Evolutionary conservation across 208 protist genomes (phyloP).

Genomic region (Spongospora subterranea): DNA sequence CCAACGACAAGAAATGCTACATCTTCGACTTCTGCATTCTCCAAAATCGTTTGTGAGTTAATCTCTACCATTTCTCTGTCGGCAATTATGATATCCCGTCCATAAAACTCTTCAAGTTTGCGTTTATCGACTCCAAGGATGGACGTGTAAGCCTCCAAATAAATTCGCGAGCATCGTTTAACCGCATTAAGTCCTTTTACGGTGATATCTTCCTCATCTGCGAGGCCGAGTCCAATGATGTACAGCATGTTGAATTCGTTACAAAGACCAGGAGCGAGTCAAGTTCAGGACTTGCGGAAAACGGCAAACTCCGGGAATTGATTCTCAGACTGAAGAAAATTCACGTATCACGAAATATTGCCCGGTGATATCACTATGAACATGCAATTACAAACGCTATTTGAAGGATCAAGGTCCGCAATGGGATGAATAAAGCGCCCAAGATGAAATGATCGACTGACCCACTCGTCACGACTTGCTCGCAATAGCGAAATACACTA

Average conservation of each 20-base stretch:
- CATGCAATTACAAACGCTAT: no score
- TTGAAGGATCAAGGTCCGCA: no score
- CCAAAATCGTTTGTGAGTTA: conserved; percentile 85
- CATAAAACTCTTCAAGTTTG: conserved; percentile 65
- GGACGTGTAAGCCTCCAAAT: conserved; percentile 98
- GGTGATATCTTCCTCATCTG: conserved; percentile 97
- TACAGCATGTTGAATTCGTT: conserved; percentile 76
- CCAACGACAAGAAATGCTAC: conserved; percentile 98
- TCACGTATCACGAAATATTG: no score
- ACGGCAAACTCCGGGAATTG: no score
- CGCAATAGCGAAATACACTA: no score
- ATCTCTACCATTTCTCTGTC: conserved; percentile 73
- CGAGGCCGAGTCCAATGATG: conserved; percentile 94
- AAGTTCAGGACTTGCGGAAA: no score
- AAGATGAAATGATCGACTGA: no score
- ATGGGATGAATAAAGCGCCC: no score
- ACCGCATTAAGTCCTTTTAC: conserved; percentile 92
- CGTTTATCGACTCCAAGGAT: conserved; percentile 86
- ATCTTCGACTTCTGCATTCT: conserved; percentile 78
- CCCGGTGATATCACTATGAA: no score
- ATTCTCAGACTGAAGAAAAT: no score
- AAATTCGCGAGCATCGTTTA: conserved; percentile 87
- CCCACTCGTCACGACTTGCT: no score
- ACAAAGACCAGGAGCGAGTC: no score
- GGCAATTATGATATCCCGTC: conserved; percentile 65